Evolutionary conservation across 768 basidiomycete genomes (phyloP).

Genomic region (Mycena metata): DNA sequence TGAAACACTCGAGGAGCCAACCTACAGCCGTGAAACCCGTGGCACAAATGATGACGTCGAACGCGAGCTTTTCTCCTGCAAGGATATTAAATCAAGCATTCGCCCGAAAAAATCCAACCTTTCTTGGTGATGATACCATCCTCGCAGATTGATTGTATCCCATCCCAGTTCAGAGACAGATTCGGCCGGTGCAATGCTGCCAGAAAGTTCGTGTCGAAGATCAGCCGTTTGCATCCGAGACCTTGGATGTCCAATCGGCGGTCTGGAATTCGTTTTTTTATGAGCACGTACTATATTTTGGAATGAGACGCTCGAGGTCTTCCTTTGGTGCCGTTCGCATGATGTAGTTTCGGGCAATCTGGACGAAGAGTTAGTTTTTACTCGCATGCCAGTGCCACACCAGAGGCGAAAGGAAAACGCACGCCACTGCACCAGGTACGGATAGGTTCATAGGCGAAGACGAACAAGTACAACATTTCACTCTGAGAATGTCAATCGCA

Average conservation of each 20-base stretch:
- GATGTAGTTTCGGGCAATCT: conserved; percentile 53
- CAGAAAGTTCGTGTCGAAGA: conserved; percentile 64
- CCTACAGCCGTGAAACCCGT: conserved; percentile 53
- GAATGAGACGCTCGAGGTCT: conserved; percentile 60
- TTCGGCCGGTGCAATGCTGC: conserved; percentile 60
- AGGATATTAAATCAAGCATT: conserved; percentile 37
- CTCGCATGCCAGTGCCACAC: too few relatives aligned
- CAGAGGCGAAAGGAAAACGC: neutral
- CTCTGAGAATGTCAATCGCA: too few relatives aligned
- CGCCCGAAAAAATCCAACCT: conserved; percentile 44
- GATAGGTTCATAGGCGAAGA: conserved; percentile 26
- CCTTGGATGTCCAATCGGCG: conserved; percentile 47
- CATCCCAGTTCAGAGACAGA: conserved; percentile 58
- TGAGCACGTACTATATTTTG: conserved; percentile 57
- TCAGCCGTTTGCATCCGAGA: conserved; percentile 67
- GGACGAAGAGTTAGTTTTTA: too few relatives aligned
- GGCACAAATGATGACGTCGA: conserved; percentile 57
- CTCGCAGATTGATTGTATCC: conserved; percentile 54
- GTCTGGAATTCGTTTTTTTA: neutral
- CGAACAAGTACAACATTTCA: conserved; percentile 25
- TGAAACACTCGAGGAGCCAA: neutral
- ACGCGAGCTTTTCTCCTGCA: conserved; percentile 49
- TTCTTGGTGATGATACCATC: conserved; percentile 58
- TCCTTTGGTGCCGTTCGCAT: conserved; percentile 57
- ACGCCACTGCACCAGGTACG: conserved; percentile 27